Conservation (phyloP, 2,329 filamentous ascomycete species). For the Sarocladium brachiariae region DNA sequence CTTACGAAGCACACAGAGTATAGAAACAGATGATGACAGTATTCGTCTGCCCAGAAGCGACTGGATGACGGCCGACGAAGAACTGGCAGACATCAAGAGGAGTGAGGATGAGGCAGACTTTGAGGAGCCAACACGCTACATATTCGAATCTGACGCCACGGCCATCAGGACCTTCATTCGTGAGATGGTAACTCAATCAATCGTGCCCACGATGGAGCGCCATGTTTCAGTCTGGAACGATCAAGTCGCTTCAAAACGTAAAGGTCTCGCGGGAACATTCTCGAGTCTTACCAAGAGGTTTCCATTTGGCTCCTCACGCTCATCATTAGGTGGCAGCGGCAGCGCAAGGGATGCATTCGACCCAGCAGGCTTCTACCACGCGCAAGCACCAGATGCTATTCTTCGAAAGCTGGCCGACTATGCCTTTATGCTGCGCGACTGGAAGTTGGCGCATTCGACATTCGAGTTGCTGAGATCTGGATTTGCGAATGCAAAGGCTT, state of each 20-base stretch:
- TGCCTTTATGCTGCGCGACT: constrained; percentile 94
- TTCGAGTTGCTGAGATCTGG: constrained; percentile 87
- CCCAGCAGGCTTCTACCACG: constrained; percentile 70
- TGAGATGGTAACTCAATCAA: constrained; percentile 91
- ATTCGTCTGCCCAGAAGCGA: constrained; percentile 73
- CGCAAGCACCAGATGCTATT: constrained; percentile 78
- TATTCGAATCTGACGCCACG: constrained; percentile 87
- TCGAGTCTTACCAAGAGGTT: constrained; percentile 90
- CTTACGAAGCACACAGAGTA: constrained; percentile 75
- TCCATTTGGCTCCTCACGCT: constrained; percentile 68
- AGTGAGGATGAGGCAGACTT: constrained; percentile 65
- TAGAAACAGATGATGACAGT: constrained; percentile 87
- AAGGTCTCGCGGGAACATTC: constrained; percentile 86
- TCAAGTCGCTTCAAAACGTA: constrained; percentile 82
- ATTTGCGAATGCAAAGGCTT: constrained; percentile 92
- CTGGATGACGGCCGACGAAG: constrained; percentile 85
- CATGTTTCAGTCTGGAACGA: constrained; percentile 92
- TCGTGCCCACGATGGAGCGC: constrained; percentile 94
- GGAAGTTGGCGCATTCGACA: constrained; percentile 83
- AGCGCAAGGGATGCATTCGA: constrained; percentile 68
- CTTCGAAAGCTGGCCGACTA: constrained; percentile 94
- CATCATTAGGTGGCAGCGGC: constrained; percentile 45
- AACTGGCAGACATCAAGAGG: constrained; percentile 65
- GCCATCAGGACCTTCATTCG: constrained; percentile 84
- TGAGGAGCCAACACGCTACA: constrained; percentile 65